Evolutionary conservation across 805 yeast genomes (phyloP).

Genomic region (Metschnikowia continentalis): DNA sequence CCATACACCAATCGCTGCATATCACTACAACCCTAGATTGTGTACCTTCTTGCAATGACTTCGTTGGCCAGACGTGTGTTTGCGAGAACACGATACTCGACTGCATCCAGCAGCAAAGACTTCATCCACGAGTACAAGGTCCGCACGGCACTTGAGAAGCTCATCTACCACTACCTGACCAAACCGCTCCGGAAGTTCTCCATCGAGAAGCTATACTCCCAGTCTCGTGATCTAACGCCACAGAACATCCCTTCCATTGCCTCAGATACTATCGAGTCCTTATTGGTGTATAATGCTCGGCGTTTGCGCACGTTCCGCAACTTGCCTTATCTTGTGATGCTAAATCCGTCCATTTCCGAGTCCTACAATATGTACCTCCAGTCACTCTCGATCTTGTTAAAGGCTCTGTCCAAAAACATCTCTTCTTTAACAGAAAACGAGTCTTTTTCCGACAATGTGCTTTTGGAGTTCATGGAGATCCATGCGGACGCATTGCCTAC

Average conservation of each 20-base stretch:
- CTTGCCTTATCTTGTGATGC: slow-evolving; percentile 77
- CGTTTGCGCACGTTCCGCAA: slow-evolving; percentile 65
- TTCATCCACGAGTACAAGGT: slow-evolving; percentile 54
- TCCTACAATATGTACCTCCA: slow-evolving; percentile 70
- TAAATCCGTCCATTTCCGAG: slow-evolving; percentile 82
- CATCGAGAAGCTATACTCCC: slow-evolving; percentile 45
- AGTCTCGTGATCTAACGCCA: slow-evolving; percentile 37
- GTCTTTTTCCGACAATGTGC: slow-evolving; percentile 44
- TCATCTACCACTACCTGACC: slow-evolving; percentile 54
- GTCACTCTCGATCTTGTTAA: slow-evolving; percentile 47
- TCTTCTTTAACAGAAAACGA: slow-evolving; percentile 50
- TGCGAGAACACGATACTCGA: not conserved
- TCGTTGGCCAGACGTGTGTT: not conserved
- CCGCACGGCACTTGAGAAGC: slow-evolving; percentile 53
- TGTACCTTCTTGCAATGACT: not conserved
- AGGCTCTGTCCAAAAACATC: slow-evolving; percentile 35
- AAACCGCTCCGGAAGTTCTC: slow-evolving; percentile 52
- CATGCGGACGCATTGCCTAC: slow-evolving; percentile 84
- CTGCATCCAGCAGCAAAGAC: slow-evolving; percentile 5
- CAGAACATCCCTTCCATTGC: slow-evolving; percentile 40
- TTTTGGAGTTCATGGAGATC: slow-evolving; percentile 59
- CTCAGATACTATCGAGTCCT: slow-evolving; percentile 50
- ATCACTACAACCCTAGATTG: not conserved
- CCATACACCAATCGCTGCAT: not conserved
- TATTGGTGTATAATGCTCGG: slow-evolving; percentile 63